Conservation (phyloP, 805 yeast species). For the Blastobotrys attinorum region DNA sequence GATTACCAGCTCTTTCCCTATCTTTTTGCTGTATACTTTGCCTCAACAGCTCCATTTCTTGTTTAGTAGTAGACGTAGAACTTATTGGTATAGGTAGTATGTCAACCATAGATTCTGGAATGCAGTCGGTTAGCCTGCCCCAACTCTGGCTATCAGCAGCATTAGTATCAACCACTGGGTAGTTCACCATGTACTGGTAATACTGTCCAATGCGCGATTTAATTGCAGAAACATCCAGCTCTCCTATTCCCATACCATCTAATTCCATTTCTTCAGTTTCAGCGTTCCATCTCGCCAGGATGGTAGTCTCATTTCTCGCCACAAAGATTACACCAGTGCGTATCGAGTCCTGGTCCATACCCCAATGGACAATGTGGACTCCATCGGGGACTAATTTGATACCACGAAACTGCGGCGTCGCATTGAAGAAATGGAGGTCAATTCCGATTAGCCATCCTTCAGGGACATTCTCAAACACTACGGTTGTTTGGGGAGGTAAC, state of each 20-base stretch:
- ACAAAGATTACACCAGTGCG: conserved; percentile 33
- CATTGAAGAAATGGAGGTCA: conserved; percentile 41
- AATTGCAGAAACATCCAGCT: conserved; percentile 26
- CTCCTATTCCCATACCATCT: conserved; percentile 27
- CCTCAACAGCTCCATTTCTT: conserved; percentile 38
- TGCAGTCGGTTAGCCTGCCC: conserved; percentile 19
- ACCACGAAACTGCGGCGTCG: conserved; percentile 38
- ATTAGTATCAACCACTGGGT: conserved; percentile 29
- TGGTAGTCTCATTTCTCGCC: conserved; percentile 30
- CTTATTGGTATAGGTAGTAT: conserved; percentile 30
- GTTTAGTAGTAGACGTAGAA: conserved; percentile 42
- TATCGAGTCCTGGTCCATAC: conserved; percentile 31
- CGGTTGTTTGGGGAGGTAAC: conserved; percentile 16
- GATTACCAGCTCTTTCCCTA: conserved; percentile 12
- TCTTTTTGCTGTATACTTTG: conserved; percentile 32
- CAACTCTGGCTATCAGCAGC: conserved; percentile 21
- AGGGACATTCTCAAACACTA: conserved; percentile 28
- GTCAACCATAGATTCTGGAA: conserved; percentile 24
- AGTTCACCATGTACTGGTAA: conserved; percentile 36
- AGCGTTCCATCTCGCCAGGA: conserved; percentile 33
- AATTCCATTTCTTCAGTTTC: conserved; percentile 28
- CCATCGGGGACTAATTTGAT: conserved; percentile 46
- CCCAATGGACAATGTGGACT: conserved; percentile 48
- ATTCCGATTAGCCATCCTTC: conserved; percentile 37
- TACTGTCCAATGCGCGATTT: too few relatives aligned